A percentile compares a stretch with the other conserved stretches of the same genome.
These are phyloP conservation scores for Puccinia horiana DNA, from an alignment of 1,284 basidiomycete genomes.

Conservation along the genomic window DNA sequence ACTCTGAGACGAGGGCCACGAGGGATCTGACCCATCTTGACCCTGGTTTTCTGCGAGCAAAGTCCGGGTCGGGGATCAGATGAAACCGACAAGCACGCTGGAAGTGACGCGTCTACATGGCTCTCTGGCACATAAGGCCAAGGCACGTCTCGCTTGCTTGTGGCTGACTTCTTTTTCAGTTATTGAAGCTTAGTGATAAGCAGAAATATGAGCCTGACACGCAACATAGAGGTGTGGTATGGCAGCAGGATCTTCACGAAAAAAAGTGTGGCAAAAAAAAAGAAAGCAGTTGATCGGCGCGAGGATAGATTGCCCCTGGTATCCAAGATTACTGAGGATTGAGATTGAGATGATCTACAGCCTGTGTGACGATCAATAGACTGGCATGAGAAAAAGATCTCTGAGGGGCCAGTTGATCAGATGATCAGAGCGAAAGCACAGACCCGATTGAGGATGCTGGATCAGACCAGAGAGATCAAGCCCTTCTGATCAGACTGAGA, in stretches of 20 bases:
- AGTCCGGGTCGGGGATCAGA: constrained; percentile 1
- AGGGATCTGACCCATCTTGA: background rate
- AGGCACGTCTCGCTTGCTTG: background rate
- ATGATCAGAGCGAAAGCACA: background rate
- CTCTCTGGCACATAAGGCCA: background rate
- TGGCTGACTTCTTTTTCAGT: background rate
- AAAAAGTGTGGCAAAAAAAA: background rate
- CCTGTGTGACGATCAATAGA: background rate
- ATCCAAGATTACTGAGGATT: background rate
- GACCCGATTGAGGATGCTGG: background rate
- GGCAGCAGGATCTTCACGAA: background rate
- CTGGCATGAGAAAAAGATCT: background rate
- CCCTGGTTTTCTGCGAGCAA: background rate
- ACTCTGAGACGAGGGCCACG: background rate
- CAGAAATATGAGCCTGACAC: background rate
- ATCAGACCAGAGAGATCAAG: background rate
- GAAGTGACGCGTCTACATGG: background rate
- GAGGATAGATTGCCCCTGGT: background rate
- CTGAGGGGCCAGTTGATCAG: too few relatives aligned
- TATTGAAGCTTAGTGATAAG: background rate
- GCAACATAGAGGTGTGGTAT: background rate
- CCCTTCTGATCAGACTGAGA: background rate
- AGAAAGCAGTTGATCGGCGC: background rate
- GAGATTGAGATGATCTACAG: background rate
- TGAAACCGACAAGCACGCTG: background rate